A percentile compares a stretch with the other conserved stretches of the same genome.
These are phyloP conservation scores for Trichoderma sp. DNA, from an alignment of 2,329 filamentous ascomycete genomes.

Conservation along the genomic window DNA sequence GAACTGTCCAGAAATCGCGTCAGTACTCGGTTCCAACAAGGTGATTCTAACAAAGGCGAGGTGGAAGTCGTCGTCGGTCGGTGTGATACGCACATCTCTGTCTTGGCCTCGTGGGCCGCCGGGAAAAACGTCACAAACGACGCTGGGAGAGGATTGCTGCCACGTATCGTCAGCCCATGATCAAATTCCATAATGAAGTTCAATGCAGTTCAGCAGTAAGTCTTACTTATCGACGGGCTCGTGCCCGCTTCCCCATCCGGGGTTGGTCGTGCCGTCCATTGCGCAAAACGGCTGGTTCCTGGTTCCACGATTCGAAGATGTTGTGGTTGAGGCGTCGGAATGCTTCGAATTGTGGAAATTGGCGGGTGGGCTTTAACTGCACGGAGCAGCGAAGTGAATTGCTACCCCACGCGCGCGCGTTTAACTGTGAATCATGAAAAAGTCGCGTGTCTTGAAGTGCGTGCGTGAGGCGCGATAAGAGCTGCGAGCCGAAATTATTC, in stretches of 20 bases:
- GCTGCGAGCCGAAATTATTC: conserved; percentile 2
- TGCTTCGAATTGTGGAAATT: neutral
- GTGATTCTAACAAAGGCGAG: neutral
- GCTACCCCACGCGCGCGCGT: conserved; percentile 14
- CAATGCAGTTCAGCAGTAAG: neutral
- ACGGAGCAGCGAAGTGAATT: neutral
- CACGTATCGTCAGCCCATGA: conserved; percentile 20
- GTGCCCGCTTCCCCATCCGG: conserved; percentile 22
- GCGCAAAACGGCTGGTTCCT: neutral
- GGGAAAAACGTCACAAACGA: conserved; percentile 32
- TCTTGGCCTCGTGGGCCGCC: conserved; percentile 5
- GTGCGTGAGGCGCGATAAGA: neutral
- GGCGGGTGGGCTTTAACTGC: neutral
- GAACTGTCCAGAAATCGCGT: conserved; percentile 22
- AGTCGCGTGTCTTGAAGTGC: conserved; percentile 17
- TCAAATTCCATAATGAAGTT: neutral
- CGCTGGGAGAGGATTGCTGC: conserved; percentile 26
- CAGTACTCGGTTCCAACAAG: neutral
- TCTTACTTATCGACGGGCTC: conserved; percentile 22
- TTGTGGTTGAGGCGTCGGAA: neutral
- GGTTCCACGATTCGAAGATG: neutral
- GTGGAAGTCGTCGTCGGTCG: neutral
- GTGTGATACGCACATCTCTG: neutral
- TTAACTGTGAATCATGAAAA: neutral
- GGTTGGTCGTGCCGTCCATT: conserved; percentile 24